Conservation (phyloP, 305 asterid genomes). For the Solanum hybrid region DNA sequence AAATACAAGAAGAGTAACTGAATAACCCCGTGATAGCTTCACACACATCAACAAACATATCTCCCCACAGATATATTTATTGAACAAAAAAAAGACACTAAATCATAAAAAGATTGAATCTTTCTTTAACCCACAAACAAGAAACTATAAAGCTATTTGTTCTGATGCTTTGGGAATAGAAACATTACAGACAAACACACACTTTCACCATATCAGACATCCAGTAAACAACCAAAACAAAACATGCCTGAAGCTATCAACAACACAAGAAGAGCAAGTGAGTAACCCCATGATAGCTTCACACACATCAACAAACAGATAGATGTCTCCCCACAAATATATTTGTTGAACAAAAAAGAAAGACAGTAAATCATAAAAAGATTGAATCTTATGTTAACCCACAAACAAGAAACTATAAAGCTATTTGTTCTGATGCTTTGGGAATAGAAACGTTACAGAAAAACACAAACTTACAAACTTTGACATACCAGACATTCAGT, state of each 20-base stretch:
- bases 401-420: slow-evolving; percentile 6
- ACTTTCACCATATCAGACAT: neutral
- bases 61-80: neutral
- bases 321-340: neutral
- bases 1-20: neutral
- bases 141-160: slow-evolving; percentile 1
- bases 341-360: neutral
- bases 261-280: neutral
- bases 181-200: neutral
- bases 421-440: neutral
- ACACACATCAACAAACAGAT: neutral
- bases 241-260: neutral
- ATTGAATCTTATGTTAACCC: neutral
- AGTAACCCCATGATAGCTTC: neutral
- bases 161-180: slow-evolving; percentile 2
- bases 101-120: neutral
- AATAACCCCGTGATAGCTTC: neutral
- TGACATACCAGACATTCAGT: neutral
- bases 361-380: neutral
- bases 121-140: slow-evolving; percentile 5
- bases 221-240: neutral
- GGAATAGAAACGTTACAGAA: slow-evolving; percentile 6
- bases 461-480: neutral
- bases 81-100: neutral
- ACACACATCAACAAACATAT: neutral